Evolutionary conservation across 2,329 filamentous ascomycete species (phyloP), one percentile per base, ranked within the genome.

Genomic region (Aspergillus sp.): DNA sequence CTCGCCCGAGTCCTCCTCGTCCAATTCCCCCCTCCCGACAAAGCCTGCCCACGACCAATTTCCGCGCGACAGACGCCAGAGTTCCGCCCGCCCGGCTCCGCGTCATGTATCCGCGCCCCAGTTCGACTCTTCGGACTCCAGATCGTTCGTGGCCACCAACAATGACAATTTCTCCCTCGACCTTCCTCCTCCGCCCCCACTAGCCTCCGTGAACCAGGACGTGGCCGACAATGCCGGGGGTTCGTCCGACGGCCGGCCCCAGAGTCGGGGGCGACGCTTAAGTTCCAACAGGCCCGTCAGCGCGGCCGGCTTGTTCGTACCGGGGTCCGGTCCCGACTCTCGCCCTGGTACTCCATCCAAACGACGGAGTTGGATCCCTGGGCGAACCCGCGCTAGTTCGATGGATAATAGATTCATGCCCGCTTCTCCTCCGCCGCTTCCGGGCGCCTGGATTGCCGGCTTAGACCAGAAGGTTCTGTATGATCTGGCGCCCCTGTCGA

Each of bases 381-480:
- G 58, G n/a, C 58, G 58, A 25, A 47, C 47, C 33, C 49, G 51
- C 25, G 49, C 46, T 26, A 52, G 37, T 48, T 61, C 47, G 37
- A 50, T 50, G 38, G 59, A 48, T 42, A 52, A 43, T 34, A 44
- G 51, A 15, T 27, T 25, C 30, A n/a, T 43, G 24, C 29, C 35
- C 4, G 42, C n/a, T 27, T 15, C 40, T 5, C 37, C 37, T 11
- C 47, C 55, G 3, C 60, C 62, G 13, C 44, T 61, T 28, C 53
- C 57, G 8, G 52, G 51, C 34, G 74, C 75, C 8, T 79, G 75
- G 75, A 69, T 78, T 37, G 66, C 74, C 4, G 74, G 73, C 5
- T 61, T 76, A 42, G 62, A 67, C 26, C 68, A 74, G 39, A 71
- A 70, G 45, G 59, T 74, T 15, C 55, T 68, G 3, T 80, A 78